Conservation (phyloP, 2,329 filamentous ascomycete species). For the Tympanopsis confertula region DNA sequence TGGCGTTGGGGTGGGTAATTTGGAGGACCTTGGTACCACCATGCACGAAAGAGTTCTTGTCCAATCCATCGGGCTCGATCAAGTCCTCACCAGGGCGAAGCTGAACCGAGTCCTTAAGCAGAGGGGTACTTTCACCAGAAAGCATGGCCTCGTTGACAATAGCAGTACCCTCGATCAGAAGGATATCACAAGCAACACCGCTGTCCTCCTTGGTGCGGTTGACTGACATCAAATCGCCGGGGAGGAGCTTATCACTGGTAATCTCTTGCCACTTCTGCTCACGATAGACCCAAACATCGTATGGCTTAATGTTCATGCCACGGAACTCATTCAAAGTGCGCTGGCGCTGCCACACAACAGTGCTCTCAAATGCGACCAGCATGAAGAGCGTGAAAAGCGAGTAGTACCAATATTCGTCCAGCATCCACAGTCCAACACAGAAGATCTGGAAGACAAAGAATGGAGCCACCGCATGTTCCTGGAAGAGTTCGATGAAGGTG, state of each 20-base stretch:
- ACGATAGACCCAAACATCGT: slow-evolving; percentile 84
- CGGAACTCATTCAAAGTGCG: slow-evolving; percentile 91
- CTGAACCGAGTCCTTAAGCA: slow-evolving; percentile 91
- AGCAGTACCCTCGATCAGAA: slow-evolving; percentile 83
- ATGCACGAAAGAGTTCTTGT: slow-evolving; percentile 94
- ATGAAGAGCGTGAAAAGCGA: slow-evolving; percentile 97
- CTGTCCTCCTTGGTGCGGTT: slow-evolving; percentile 92
- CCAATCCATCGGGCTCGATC: slow-evolving; percentile 79
- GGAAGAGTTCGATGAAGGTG: slow-evolving; percentile 88
- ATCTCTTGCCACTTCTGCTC: slow-evolving; percentile 79
- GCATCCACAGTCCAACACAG: slow-evolving; percentile 94
- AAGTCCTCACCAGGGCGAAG: slow-evolving; percentile 70
- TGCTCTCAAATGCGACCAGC: slow-evolving; percentile 95
- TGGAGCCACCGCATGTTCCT: slow-evolving; percentile 94
- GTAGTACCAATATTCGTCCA: slow-evolving; percentile 99
- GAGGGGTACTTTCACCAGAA: slow-evolving; percentile 91
- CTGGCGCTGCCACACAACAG: slow-evolving; percentile 97
- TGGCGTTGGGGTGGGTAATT: slow-evolving; percentile 67
- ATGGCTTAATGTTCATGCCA: slow-evolving; percentile 98
- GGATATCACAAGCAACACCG: slow-evolving; percentile 93
- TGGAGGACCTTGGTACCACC: slow-evolving; percentile 96
- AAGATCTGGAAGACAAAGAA: slow-evolving; percentile 99
- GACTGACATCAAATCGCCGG: slow-evolving; percentile 86
- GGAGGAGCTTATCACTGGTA: slow-evolving; percentile 80
- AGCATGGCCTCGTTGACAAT: slow-evolving; percentile 99